phyloP scores from a whole-genome alignment of 768 basidiomycete species.

The Naganishia vaughanmartiniae region DNA sequence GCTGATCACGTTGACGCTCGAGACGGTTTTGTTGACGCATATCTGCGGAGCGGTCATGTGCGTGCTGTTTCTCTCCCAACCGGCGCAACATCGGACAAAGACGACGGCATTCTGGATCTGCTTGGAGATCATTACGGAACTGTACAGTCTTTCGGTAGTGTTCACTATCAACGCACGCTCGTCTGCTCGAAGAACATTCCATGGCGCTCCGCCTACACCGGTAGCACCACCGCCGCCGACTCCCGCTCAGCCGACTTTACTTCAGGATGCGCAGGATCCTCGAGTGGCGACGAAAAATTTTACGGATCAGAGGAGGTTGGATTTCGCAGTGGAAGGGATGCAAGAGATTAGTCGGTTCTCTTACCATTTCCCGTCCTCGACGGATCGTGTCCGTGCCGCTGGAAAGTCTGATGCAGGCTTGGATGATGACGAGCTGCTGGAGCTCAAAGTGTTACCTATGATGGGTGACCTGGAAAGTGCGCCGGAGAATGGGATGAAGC shows the following conservation, averaged over 20 bases:
- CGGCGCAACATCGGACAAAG: constrained; percentile 38
- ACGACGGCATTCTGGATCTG: constrained; percentile 44
- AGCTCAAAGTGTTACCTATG: background rate
- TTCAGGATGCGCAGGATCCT: background rate
- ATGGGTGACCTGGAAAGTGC: background rate
- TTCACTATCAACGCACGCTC: constrained; percentile 46
- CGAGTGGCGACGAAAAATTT: background rate
- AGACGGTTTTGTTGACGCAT: constrained; percentile 47
- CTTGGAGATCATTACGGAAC: constrained; percentile 44
- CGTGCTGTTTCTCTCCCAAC: constrained; percentile 44
- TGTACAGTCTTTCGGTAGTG: constrained; percentile 43
- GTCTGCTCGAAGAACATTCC: constrained; percentile 8
- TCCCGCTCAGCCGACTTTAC: background rate
- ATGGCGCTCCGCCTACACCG: background rate
- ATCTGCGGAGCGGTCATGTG: constrained; percentile 44
- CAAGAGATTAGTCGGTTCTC: constrained; percentile 14
- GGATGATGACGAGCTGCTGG: background rate
- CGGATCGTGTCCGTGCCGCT: background rate
- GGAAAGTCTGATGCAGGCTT: background rate
- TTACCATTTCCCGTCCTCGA: constrained; percentile 12
- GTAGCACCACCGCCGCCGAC: background rate
- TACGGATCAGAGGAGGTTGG: background rate
- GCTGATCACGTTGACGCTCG: constrained; percentile 42
- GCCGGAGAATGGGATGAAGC: background rate
- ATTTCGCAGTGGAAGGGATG: constrained; percentile 17